phyloP scores from a whole-genome alignment of 1,139 yeast genomes.

The Kurtzmaniella natalensis region DNA sequence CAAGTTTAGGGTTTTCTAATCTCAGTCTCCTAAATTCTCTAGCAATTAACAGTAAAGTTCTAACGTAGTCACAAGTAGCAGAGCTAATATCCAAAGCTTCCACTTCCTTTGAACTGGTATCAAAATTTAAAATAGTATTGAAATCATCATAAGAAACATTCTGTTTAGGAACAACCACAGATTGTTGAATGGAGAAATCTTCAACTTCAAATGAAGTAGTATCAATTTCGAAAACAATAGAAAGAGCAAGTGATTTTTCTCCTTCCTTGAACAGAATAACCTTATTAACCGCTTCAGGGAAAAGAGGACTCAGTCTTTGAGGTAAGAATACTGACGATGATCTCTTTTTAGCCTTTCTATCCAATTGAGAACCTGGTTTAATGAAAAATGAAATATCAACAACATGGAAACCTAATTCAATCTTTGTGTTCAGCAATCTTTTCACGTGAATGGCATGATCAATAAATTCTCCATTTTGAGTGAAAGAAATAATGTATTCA shows the following conservation, averaged over 20 bases:
- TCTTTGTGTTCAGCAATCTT: constrained; percentile 50
- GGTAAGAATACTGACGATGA: constrained; percentile 87
- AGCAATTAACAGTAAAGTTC: constrained; percentile 62
- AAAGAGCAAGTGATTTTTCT: constrained; percentile 62
- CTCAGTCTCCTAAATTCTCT: constrained; percentile 72
- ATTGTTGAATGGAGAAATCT: constrained; percentile 75
- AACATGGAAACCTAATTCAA: constrained; percentile 77
- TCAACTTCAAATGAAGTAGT: constrained; percentile 68
- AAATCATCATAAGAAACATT: constrained; percentile 49
- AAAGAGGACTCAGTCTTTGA: constrained; percentile 66
- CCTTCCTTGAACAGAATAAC: constrained; percentile 60
- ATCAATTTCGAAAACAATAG: constrained; percentile 80
- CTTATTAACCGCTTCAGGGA: constrained; percentile 63
- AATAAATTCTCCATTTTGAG: constrained; percentile 55
- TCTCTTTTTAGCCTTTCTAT: constrained; percentile 86
- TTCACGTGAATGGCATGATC: constrained; percentile 83
- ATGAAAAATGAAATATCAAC: constrained; percentile 74
- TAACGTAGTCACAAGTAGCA: constrained; percentile 64
- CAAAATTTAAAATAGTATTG: constrained; percentile 43
- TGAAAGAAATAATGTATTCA: constrained; percentile 64
- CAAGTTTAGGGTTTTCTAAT: constrained; percentile 46
- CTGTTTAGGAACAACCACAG: constrained; percentile 61
- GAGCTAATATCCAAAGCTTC: constrained; percentile 32
- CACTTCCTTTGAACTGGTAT: constrained; percentile 14
- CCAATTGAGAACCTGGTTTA: constrained; percentile 69